Base-by-base conservation (phyloP, 176 grass and related monocot species). In the Oryza rufipogon region DNA sequence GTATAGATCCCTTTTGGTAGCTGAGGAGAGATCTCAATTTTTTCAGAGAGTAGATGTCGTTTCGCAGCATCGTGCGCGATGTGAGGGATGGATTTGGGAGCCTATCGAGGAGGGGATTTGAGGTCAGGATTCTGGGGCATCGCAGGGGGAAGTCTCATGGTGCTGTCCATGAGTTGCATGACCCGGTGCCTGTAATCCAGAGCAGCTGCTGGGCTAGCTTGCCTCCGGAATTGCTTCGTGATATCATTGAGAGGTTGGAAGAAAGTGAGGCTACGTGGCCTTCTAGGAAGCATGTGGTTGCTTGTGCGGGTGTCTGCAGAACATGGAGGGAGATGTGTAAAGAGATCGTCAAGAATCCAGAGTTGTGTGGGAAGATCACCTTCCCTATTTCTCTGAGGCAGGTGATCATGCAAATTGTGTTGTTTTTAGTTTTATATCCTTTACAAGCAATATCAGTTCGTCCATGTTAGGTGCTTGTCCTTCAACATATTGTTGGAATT, bases 301-400 rank as follows among this genome's bases (percentile, higher is more conserved):
- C 83, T 63, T 95, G 87, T 71, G 87, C 90, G 26, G 75, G 78
- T 80, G 90, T 95, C 51, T 95, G 93, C 75, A 84, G 82, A 81
- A 92, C 90, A 83, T 95, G 93, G 93, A 89, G 90, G 48, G 87
- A 95, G 71, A 90, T 88, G 88, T 90, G 90, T 78, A 90, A 87
- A 84, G 93, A 95, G 75, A 90, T 92, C 41, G 82, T 92, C 49
- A 90, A 70, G 74, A 83, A 26, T 75, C 85, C 86, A 38, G 87
- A 95, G 64, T 81, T 90, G 23, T 86, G 78, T 83, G 90, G 90
- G 54, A 91, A 90, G 66, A 84, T 95, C 15, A 95, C 93, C 69
- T 95, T 95, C 84, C 82, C 87, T 65, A 82, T 88, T 22, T 95
- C 93, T 16, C 66, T 95, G 36, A 95, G 89, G 68, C 92, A 89